Percentiles rank a stretch among this genome's conserved stretches.
Evolutionary conservation across 108 stramenopile genomes (phyloP).

Genomic region (Skeletonema potamos): DNA sequence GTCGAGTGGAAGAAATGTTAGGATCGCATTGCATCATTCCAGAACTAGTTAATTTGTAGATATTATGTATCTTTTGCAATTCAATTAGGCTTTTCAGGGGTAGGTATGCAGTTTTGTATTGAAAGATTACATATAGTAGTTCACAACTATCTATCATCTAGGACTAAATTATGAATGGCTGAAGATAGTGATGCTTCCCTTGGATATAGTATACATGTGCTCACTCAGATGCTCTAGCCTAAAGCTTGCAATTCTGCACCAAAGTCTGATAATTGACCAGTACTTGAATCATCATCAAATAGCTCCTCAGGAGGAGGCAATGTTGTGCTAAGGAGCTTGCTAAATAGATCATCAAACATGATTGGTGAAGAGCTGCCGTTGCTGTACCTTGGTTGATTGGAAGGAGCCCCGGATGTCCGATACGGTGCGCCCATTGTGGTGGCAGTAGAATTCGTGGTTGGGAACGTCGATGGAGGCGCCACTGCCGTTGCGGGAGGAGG

Average conservation of each 20-base stretch:
- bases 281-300: conserved; percentile 31
- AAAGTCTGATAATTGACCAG: conserved; percentile 13
- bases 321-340: conserved; percentile 29
- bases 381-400: not conserved
- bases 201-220: not conserved
- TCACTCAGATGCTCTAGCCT: not conserved
- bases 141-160: not conserved
- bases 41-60: not conserved
- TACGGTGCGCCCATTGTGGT: not conserved
- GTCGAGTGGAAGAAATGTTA: conserved; percentile 34
- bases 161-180: not conserved
- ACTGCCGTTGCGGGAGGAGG: not conserved
- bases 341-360: conserved; percentile 16
- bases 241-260: not conserved
- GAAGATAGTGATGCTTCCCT: not conserved
- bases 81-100: too few species aligned
- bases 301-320: conserved; percentile 40
- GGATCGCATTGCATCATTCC: not conserved
- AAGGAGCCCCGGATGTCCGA: not conserved
- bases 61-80: too few species aligned
- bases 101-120: too few species aligned
- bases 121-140: not conserved
- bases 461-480: not conserved
- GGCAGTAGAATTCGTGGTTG: not conserved
- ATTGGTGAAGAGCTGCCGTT: not conserved